phyloP scores from a whole-genome alignment of 129 eudicot species.

The Artemisia annua region DNA sequence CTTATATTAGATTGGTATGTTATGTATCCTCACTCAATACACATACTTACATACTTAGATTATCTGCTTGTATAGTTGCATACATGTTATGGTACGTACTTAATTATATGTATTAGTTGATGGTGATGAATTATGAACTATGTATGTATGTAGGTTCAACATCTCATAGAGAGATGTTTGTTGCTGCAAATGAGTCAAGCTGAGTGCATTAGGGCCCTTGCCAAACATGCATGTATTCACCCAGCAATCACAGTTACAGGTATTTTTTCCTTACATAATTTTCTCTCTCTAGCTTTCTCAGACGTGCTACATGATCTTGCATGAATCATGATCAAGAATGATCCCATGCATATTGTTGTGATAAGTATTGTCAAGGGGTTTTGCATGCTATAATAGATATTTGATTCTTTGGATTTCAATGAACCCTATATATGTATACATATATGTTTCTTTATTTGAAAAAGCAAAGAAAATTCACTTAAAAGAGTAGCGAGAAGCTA shows the following conservation, averaged over 20 bases:
- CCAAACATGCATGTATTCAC: conserved; percentile 58
- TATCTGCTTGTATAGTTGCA: too few relatives aligned
- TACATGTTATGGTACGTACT: not conserved
- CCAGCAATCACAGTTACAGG: conserved; percentile 67
- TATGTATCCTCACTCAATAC: not conserved
- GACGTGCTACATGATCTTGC: not conserved
- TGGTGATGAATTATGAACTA: not conserved
- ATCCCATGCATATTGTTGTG: too few relatives aligned
- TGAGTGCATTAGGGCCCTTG: conserved; percentile 64
- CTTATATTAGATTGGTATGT: conserved; percentile 75
- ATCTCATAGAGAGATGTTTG: conserved; percentile 82
- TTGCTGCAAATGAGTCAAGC: conserved; percentile 62
- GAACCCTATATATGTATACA: too few relatives aligned
- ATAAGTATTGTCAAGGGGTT: too few relatives aligned
- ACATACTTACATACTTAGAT: not conserved
- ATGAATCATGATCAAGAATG: too few relatives aligned
- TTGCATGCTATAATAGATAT: too few relatives aligned
- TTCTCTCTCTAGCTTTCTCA: not conserved
- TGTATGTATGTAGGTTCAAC: conserved; percentile 54
- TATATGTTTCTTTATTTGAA: too few relatives aligned
- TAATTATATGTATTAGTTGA: not conserved
- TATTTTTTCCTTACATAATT: not conserved
- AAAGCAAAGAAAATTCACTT: too few relatives aligned
- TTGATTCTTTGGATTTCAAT: too few relatives aligned
- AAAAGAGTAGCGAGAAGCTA: too few relatives aligned